phyloP scores from a whole-genome alignment of 2,329 filamentous ascomycete genomes.

The Botrytis fabae region DNA sequence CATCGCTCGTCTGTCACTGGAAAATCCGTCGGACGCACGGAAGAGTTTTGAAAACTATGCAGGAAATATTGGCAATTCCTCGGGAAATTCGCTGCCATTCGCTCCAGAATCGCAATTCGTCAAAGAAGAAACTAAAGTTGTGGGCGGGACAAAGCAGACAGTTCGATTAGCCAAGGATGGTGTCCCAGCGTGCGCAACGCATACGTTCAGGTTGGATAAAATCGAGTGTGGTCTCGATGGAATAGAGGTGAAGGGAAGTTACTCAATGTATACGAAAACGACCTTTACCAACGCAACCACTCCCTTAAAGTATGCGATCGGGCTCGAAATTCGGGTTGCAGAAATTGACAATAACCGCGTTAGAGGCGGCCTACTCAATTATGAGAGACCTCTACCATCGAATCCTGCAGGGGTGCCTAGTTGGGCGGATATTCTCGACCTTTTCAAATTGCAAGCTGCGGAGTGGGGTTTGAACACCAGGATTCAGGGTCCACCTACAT shows the following conservation, averaged over 20 bases:
- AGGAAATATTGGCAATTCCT: no score
- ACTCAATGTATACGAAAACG: not conserved
- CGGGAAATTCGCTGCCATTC: not conserved
- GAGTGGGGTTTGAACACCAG: not conserved
- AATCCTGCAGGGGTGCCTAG: not conserved
- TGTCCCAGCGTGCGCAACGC: not conserved
- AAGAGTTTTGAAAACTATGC: not conserved
- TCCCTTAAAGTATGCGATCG: not conserved
- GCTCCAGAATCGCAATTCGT: not conserved
- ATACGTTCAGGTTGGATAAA: no score
- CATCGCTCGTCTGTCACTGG: not conserved
- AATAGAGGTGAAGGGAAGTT: not conserved
- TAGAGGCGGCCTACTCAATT: not conserved
- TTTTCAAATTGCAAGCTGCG: not conserved
- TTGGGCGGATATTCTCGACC: not conserved
- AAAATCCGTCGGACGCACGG: not conserved
- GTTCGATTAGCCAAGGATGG: not conserved
- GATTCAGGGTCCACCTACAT: not conserved
- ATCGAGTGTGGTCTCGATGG: not conserved
- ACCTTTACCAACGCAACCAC: not conserved
- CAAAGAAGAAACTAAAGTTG: not conserved
- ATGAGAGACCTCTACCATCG: not conserved
- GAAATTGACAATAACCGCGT: not conserved
- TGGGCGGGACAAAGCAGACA: not conserved
- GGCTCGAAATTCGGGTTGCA: not conserved